phyloP scores from a whole-genome alignment of 2,329 filamentous ascomycete genomes.

The Diaporthe australafricana region DNA sequence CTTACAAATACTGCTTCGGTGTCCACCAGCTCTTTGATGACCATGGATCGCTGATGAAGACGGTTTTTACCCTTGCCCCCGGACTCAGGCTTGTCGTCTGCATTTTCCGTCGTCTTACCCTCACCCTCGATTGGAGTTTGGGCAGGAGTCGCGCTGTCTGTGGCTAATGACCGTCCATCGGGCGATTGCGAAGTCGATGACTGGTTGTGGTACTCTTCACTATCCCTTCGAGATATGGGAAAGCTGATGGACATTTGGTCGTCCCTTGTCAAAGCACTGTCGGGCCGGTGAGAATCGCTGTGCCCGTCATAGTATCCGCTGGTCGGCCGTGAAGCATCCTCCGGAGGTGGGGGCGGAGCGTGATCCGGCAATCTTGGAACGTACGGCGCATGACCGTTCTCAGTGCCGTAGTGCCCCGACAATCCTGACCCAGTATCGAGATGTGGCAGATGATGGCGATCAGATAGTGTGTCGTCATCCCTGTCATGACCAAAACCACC shows the following conservation, averaged over 20 bases:
- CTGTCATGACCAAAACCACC: slow-evolving; percentile 16
- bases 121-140: slow-evolving; percentile 53
- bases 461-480: slow-evolving; percentile 18
- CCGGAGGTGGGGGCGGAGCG: slow-evolving; percentile 62
- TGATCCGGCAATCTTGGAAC: slow-evolving; percentile 57
- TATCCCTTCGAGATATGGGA: slow-evolving; percentile 57
- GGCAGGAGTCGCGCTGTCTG: slow-evolving; percentile 51
- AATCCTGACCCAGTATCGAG: slow-evolving; percentile 64
- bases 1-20: slow-evolving; percentile 92
- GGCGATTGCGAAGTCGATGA: slow-evolving; percentile 59
- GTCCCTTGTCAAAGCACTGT: slow-evolving; percentile 54
- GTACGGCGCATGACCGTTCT: slow-evolving; percentile 29
- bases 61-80: slow-evolving; percentile 72
- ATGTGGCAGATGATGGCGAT: slow-evolving; percentile 56
- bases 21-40: slow-evolving; percentile 92
- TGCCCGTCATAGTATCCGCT: slow-evolving; percentile 57
- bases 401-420: slow-evolving; percentile 52
- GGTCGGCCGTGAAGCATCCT: slow-evolving; percentile 45
- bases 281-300: slow-evolving; percentile 55
- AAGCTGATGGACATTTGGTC: slow-evolving; percentile 55
- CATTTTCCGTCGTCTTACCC: slow-evolving; percentile 46
- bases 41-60: slow-evolving; percentile 83
- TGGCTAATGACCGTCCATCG: slow-evolving; percentile 59
- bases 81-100: slow-evolving; percentile 54
- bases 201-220: slow-evolving; percentile 57